A percentile compares a stretch with the other conserved stretches of the same genome.
Evolutionary conservation across 2,329 filamentous ascomycete genomes (phyloP).

Genomic region (Alternaria conjuncta): DNA sequence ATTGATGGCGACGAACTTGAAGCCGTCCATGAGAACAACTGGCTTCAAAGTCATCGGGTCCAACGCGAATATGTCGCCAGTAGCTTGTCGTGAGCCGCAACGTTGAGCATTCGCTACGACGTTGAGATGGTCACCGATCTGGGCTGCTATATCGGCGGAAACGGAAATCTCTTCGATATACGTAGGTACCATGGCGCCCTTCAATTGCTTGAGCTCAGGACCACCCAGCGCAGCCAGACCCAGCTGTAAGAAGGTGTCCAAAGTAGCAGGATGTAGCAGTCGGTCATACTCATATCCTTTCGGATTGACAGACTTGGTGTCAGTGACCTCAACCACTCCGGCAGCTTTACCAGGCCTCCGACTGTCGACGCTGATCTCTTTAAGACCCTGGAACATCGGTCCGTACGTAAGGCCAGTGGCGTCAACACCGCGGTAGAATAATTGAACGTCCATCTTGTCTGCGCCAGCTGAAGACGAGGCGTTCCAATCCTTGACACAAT

Average conservation of each 20-base stretch:
- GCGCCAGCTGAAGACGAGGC: neutral
- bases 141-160: conserved; percentile 10
- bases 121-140: conserved; percentile 13
- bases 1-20: conserved; percentile 19
- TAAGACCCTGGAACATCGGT: conserved; percentile 17
- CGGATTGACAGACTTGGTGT: conserved; percentile 15
- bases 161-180: conserved; percentile 17
- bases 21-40: conserved; percentile 19
- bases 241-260: conserved; percentile 23
- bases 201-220: neutral
- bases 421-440: conserved; percentile 15
- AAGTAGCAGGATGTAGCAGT: conserved; percentile 25
- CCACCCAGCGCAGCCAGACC: conserved; percentile 11
- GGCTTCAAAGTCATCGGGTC: conserved; percentile 11
- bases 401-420: conserved; percentile 21
- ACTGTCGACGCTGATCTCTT: neutral
- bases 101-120: conserved; percentile 6
- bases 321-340: conserved; percentile 16
- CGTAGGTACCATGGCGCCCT: conserved; percentile 17
- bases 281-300: conserved; percentile 19
- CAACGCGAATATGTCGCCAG: conserved; percentile 12
- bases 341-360: neutral
- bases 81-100: conserved; percentile 8
- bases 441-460: neutral
- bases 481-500: conserved; percentile 8